These are phyloP conservation scores for Polygonum aviculare DNA, from an alignment of 148 eudicot species.

Conservation along the genomic window DNA sequence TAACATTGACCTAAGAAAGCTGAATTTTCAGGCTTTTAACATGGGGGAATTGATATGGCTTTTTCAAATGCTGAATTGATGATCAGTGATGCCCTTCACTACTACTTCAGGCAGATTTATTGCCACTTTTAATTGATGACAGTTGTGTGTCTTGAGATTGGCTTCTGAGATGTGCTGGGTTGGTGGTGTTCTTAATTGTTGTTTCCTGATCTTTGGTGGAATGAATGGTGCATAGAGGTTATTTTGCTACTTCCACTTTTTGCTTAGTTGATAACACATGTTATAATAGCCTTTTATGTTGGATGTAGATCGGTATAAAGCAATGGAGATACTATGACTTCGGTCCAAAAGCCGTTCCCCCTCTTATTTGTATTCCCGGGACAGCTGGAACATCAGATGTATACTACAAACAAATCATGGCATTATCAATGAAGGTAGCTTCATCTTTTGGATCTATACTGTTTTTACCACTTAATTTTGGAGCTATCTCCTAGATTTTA, in stretches of 20 bases:
- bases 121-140: no score
- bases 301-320: constrained; percentile 63
- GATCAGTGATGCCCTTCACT: background rate
- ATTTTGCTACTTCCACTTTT: background rate
- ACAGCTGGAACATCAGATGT: constrained; percentile 94
- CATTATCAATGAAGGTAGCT: constrained; percentile 80
- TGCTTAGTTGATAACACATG: background rate
- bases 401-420: constrained; percentile 89
- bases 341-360: constrained; percentile 95
- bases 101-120: background rate
- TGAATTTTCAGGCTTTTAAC: background rate
- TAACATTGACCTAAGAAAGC: background rate
- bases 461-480: background rate
- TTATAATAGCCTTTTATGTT: background rate
- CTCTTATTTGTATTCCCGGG: constrained; percentile 87
- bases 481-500: background rate
- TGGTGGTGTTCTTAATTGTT: background rate
- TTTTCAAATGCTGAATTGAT: background rate
- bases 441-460: background rate
- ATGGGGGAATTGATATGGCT: background rate
- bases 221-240: background rate
- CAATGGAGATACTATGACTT: constrained; percentile 98
- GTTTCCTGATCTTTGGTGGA: background rate
- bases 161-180: background rate
- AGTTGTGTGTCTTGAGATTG: background rate